These are phyloP conservation scores for Penicillium goetzii DNA, from an alignment of 495 filamentous ascomycete genomes.

Conservation along the genomic window DNA sequence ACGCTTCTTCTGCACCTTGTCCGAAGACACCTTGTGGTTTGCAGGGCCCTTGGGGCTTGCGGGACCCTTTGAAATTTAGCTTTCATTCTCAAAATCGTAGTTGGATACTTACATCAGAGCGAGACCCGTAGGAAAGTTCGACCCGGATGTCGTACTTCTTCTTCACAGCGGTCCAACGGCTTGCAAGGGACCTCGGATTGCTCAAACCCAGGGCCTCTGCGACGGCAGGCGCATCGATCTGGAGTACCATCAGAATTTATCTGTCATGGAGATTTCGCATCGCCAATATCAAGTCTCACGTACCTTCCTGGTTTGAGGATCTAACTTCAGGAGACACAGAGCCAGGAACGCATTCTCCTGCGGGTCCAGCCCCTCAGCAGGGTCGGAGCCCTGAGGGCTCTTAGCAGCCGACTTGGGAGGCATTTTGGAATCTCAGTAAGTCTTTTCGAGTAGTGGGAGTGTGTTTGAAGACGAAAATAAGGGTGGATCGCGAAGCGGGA, in stretches of 20 bases:
- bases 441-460: neutral
- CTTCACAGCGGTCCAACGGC: conserved; percentile 33
- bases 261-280: neutral
- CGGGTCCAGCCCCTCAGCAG: neutral
- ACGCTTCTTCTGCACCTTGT: conserved; percentile 8
- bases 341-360: conserved; percentile 12
- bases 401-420: neutral
- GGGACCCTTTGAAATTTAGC: neutral
- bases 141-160: conserved; percentile 31
- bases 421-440: neutral
- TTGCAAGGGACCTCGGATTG: conserved; percentile 38
- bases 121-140: neutral
- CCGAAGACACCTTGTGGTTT: neutral
- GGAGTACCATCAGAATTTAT: neutral
- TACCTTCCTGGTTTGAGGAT: conserved; percentile 8
- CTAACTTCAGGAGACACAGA: conserved; percentile 5
- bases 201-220: conserved; percentile 32
- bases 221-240: conserved; percentile 37
- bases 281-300: neutral
- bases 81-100: neutral
- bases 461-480: neutral
- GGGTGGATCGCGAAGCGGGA: too few species aligned
- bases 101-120: neutral
- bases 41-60: neutral
- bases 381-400: neutral